Percentiles rank a stretch among this genome's conserved stretches.
These are phyloP conservation scores for Ascochyta rabiei DNA, from an alignment of 2,329 filamentous ascomycete genomes.

Conservation along the genomic window DNA sequence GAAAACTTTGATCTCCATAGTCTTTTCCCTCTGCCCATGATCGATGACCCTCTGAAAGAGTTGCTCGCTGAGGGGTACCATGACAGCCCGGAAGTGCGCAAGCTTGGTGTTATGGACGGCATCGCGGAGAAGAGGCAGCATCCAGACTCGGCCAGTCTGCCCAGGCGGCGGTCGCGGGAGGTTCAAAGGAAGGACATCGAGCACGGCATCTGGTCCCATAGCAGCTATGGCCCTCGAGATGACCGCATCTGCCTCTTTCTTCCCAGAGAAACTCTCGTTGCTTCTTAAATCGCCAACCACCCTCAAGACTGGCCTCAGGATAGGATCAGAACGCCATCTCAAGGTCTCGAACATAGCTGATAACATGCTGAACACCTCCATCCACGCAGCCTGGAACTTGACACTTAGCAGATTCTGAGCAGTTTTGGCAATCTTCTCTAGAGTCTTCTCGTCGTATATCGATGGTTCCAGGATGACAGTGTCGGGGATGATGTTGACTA, in stretches of 20 bases:
- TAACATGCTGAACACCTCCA: slow-evolving; percentile 90
- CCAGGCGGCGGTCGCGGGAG: slow-evolving; percentile 76
- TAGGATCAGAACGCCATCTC: slow-evolving; percentile 82
- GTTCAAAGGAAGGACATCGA: slow-evolving; percentile 85
- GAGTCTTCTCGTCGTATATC: slow-evolving; percentile 86
- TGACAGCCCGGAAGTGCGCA: slow-evolving; percentile 80
- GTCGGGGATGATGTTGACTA: slow-evolving; percentile 86
- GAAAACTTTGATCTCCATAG: slow-evolving; percentile 96
- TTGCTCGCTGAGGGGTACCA: slow-evolving; percentile 85
- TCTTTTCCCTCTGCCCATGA: slow-evolving; percentile 82
- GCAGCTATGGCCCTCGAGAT: slow-evolving; percentile 85
- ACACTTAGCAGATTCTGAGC: slow-evolving; percentile 80
- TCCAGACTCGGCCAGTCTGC: slow-evolving; percentile 88
- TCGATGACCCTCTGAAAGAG: slow-evolving; percentile 91
- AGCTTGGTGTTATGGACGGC: slow-evolving; percentile 88
- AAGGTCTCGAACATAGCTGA: slow-evolving; percentile 85
- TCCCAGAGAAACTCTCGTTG: slow-evolving; percentile 87
- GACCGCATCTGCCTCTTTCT: slow-evolving; percentile 92
- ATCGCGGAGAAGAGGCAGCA: slow-evolving; percentile 89
- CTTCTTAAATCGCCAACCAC: slow-evolving; percentile 85
- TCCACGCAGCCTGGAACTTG: slow-evolving; percentile 92
- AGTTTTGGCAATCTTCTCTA: slow-evolving; percentile 78
- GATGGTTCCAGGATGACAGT: slow-evolving; percentile 86
- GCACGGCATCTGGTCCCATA: slow-evolving; percentile 85
- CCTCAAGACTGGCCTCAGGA: slow-evolving; percentile 75